A percentile compares a stretch with the other conserved stretches of the same genome.
Conservation (phyloP, 306 rosid species). For the Betula pendula region DNA sequence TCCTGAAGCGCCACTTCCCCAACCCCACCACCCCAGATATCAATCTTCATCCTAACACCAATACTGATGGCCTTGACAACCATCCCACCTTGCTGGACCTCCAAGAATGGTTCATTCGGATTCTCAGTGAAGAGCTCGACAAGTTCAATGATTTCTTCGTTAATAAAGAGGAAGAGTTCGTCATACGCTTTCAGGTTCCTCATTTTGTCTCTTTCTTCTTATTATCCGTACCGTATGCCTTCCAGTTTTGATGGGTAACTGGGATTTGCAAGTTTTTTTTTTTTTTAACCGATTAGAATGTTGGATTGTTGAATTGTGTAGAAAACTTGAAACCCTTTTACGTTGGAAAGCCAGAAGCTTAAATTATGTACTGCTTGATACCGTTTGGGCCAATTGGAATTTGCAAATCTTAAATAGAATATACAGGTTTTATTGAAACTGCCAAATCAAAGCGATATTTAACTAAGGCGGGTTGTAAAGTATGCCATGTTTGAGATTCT, state of each 20-base stretch:
- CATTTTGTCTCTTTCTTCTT: neutral
- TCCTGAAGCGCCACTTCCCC: conserved; percentile 56
- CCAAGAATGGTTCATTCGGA: conserved; percentile 73
- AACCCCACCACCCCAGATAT: conserved; percentile 3
- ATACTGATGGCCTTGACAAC: neutral
- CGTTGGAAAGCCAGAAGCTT: neutral
- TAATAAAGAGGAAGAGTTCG: conserved; percentile 90
- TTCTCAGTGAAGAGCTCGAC: conserved; percentile 76
- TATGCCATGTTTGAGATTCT: neutral
- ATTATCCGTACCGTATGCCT: neutral
- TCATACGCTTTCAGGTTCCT: conserved; percentile 85
- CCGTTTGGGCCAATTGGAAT: neutral
- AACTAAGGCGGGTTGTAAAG: neutral
- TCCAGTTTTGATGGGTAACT: neutral
- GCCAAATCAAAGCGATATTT: neutral
- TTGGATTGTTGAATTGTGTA: neutral
- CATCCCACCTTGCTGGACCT: conserved; percentile 33
- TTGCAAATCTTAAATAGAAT: neutral
- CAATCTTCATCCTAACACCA: conserved; percentile 21
- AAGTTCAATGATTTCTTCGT: conserved; percentile 88
- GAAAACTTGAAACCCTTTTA: neutral
- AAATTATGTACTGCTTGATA: neutral
- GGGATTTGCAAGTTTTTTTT: neutral
- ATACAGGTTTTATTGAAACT: neutral
- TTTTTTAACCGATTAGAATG: neutral